A percentile compares a stretch with the other conserved stretches of the same genome.
Evolutionary conservation across 768 basidiomycete genomes (phyloP).

Genomic region (Goffeauzyma gilvescens): DNA sequence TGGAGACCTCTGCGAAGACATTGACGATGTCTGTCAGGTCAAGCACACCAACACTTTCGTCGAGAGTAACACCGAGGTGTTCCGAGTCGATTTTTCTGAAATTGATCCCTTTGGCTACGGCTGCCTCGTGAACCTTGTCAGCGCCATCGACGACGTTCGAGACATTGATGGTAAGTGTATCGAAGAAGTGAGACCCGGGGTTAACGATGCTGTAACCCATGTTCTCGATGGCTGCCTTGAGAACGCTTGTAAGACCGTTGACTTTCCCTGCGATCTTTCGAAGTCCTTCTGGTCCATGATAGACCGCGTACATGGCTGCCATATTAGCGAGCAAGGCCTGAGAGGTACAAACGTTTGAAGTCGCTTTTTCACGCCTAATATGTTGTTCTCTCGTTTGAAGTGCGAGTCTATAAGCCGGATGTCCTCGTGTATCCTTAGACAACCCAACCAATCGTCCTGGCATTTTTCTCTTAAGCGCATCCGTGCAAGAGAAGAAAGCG

Average conservation of each 20-base stretch:
- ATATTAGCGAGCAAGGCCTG: conserved; percentile 97
- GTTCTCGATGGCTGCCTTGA: conserved; percentile 46
- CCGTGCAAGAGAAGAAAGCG: conserved; percentile 87
- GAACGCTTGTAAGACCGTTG: conserved; percentile 64
- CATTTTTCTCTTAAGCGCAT: conserved; percentile 88
- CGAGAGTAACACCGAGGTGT: conserved; percentile 71
- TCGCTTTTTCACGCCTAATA: conserved; percentile 93
- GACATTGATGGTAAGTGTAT: conserved; percentile 55
- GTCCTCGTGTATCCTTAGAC: conserved; percentile 65
- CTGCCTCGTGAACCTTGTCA: conserved; percentile 45
- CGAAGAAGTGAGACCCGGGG: conserved; percentile 52
- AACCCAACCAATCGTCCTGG: conserved; percentile 89
- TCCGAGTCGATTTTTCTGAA: conserved; percentile 55
- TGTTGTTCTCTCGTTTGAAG: conserved; percentile 94
- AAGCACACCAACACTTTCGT: conserved; percentile 63
- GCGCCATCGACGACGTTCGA: conserved; percentile 38
- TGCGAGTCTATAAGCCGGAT: conserved; percentile 75
- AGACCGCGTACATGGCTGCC: conserved; percentile 90
- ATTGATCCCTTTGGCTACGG: conserved; percentile 54
- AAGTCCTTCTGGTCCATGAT: conserved; percentile 79
- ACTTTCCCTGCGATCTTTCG: conserved; percentile 70
- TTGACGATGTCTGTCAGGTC: conserved; percentile 63
- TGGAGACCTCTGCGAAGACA: conserved; percentile 50
- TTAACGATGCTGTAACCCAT: conserved; percentile 61
- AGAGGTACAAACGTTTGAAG: conserved; percentile 93